phyloP scores from a whole-genome alignment of 2,329 filamentous ascomycete genomes.

The Sporothrix brunneoviolacea region DNA sequence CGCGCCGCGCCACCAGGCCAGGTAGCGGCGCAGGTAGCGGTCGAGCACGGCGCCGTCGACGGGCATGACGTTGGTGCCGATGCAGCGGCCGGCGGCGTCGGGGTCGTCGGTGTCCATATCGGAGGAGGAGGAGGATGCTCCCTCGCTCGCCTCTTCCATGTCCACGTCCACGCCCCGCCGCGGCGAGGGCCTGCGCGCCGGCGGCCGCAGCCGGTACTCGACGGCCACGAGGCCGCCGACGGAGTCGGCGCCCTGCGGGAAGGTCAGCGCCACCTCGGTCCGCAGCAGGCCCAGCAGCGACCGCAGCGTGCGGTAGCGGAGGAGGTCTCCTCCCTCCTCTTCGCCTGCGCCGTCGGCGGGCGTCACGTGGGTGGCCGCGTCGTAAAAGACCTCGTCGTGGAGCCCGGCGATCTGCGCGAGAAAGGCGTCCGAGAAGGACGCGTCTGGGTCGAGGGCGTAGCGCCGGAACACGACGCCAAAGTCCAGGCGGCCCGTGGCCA shows the following conservation, averaged over 20 bases:
- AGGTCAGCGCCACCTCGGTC: slow-evolving; percentile 43
- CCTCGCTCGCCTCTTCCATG: neutral
- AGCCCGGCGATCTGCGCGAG: slow-evolving; percentile 65
- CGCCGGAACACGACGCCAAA: slow-evolving; percentile 62
- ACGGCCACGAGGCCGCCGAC: slow-evolving; percentile 46
- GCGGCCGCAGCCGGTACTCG: slow-evolving; percentile 38
- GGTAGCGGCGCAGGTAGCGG: slow-evolving; percentile 58
- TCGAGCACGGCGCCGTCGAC: slow-evolving; percentile 59
- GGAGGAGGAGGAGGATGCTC: too few relatives aligned
- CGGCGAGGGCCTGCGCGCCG: neutral
- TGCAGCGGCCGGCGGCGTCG: slow-evolving; percentile 33
- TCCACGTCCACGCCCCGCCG: neutral
- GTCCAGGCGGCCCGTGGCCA: slow-evolving; percentile 65
- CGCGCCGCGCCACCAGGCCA: slow-evolving; percentile 81
- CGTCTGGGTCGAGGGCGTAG: slow-evolving; percentile 60
- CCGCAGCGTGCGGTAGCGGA: slow-evolving; percentile 43
- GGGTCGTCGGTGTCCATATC: slow-evolving; percentile 5
- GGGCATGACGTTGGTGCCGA: slow-evolving; percentile 52
- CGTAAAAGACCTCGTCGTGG: slow-evolving; percentile 58
- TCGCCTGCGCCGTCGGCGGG: slow-evolving; percentile 17
- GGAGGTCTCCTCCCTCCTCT: slow-evolving; percentile 11
- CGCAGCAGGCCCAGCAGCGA: slow-evolving; percentile 41
- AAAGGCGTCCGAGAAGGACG: slow-evolving; percentile 70
- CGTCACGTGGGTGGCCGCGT: slow-evolving; percentile 22
- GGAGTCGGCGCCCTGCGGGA: slow-evolving; percentile 42